These are phyloP conservation scores for Diplodia mutila DNA, from an alignment of 2,329 filamentous ascomycete genomes.

Conservation along the genomic window DNA sequence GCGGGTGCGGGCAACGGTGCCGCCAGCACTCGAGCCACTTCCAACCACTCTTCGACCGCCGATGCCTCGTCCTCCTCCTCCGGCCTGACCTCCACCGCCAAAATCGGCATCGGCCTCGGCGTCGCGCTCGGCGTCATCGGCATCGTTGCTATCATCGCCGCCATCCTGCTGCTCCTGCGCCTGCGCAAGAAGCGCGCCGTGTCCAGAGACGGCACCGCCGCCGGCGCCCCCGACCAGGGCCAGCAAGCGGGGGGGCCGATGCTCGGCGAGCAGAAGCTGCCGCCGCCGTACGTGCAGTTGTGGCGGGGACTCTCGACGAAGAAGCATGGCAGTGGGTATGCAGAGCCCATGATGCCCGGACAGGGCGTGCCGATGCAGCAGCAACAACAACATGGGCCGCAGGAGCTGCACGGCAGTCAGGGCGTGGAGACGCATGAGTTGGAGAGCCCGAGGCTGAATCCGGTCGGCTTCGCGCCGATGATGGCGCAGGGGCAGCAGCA, in stretches of 20 bases:
- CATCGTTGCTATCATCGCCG: background rate
- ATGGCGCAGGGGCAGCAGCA: background rate
- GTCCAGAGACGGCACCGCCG: background rate
- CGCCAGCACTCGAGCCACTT: background rate
- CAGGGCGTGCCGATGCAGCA: background rate
- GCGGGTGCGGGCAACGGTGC: background rate
- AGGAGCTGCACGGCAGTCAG: background rate
- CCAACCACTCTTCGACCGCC: background rate
- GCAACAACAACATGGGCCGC: background rate
- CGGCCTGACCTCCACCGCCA: background rate
- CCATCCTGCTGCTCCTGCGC: background rate
- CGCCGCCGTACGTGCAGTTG: background rate
- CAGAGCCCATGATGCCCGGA: background rate
- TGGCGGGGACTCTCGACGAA: background rate
- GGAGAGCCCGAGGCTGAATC: background rate
- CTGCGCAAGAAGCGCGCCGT: slow-evolving; percentile 1
- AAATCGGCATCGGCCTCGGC: background rate
- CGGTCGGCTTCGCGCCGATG: background rate
- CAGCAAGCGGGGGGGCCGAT: too few species aligned
- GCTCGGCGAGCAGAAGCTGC: background rate
- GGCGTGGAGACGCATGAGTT: background rate
- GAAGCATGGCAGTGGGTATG: background rate
- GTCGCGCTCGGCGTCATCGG: background rate
- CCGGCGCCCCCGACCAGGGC: background rate
- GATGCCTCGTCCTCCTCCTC: background rate